A percentile compares a stretch with the other conserved stretches of the same genome.
phyloP scores from a whole-genome alignment of 2,329 filamentous ascomycete species.

The Celoporthe dispersa region DNA sequence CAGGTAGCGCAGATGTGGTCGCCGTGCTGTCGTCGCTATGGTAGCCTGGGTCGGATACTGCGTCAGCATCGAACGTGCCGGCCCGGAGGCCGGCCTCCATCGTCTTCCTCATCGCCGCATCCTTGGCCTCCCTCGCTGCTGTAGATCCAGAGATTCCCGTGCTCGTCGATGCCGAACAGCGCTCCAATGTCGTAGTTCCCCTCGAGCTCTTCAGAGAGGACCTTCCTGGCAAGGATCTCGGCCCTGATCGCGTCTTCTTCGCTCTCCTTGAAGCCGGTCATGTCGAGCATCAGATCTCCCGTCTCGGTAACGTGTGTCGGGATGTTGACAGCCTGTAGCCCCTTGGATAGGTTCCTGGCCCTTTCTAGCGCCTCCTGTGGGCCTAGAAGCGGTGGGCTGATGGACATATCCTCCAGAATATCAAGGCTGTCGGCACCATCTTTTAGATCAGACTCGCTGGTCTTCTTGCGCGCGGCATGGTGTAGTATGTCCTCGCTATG shows the following conservation, averaged over 20 bases:
- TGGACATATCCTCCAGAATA: conserved; percentile 60
- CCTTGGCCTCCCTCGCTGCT: conserved; percentile 95
- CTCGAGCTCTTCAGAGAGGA: conserved; percentile 89
- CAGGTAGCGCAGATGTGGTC: conserved; percentile 48
- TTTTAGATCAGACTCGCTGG: conserved; percentile 42
- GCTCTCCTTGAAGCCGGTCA: conserved; percentile 94
- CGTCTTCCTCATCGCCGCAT: conserved; percentile 75
- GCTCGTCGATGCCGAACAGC: conserved; percentile 91
- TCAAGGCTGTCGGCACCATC: conserved; percentile 43
- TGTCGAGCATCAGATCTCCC: conserved; percentile 96
- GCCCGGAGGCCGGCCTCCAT: conserved; percentile 55
- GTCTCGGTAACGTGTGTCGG: conserved; percentile 89
- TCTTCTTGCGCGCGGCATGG: conserved; percentile 46
- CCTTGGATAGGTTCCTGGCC: conserved; percentile 82
- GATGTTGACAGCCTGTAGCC: conserved; percentile 88
- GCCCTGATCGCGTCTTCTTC: conserved; percentile 91
- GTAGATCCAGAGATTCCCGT: conserved; percentile 99
- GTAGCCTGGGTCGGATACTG: conserved; percentile 90
- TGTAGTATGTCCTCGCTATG: conserved; percentile 61
- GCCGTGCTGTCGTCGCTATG: conserved; percentile 82
- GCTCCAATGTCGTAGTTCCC: conserved; percentile 96
- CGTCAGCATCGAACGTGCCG: conserved; percentile 69
- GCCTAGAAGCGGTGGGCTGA: conserved; percentile 76
- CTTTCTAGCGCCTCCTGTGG: conserved; percentile 79
- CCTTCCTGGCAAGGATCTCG: conserved; percentile 90